These are phyloP conservation scores for Aspergillus amoenus DNA, from an alignment of 2,329 filamentous ascomycete species.

Conservation along the genomic window DNA sequence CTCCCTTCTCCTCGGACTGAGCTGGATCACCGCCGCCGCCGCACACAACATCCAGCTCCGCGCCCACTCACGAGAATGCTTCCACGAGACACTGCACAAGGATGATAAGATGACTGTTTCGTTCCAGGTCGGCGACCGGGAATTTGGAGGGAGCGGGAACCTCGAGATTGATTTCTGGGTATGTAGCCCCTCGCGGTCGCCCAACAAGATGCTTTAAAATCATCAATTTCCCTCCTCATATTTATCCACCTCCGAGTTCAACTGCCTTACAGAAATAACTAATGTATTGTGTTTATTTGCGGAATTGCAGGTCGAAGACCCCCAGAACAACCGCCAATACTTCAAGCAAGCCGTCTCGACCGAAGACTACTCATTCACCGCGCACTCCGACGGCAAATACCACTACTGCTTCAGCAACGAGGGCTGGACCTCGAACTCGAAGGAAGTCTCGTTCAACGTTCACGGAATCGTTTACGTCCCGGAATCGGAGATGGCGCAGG, in stretches of 20 bases:
- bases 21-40: constrained; percentile 58
- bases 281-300: constrained; percentile 2
- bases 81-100: constrained; percentile 87
- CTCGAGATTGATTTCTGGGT: constrained; percentile 99
- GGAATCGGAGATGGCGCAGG: constrained; percentile 77
- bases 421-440: constrained; percentile 92
- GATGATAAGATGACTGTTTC: constrained; percentile 99
- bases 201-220: background rate
- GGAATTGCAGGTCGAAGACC: constrained; percentile 69
- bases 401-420: constrained; percentile 99
- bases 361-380: constrained; percentile 90
- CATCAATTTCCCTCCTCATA: background rate
- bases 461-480: constrained; percentile 97
- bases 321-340: constrained; percentile 70
- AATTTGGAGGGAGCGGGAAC: constrained; percentile 92
- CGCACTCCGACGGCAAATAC: constrained; percentile 82
- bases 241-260: background rate
- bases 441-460: constrained; percentile 99
- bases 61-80: constrained; percentile 93
- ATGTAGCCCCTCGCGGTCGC: constrained; percentile 36
- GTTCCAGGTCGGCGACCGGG: constrained; percentile 95
- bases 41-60: constrained; percentile 96
- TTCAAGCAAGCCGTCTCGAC: constrained; percentile 80
- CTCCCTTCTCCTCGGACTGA: constrained; percentile 53
- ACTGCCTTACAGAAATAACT: constrained; percentile 8